These are phyloP conservation scores for Polychaeton citri DNA, from an alignment of 2,329 filamentous ascomycete species.

Conservation along the genomic window DNA sequence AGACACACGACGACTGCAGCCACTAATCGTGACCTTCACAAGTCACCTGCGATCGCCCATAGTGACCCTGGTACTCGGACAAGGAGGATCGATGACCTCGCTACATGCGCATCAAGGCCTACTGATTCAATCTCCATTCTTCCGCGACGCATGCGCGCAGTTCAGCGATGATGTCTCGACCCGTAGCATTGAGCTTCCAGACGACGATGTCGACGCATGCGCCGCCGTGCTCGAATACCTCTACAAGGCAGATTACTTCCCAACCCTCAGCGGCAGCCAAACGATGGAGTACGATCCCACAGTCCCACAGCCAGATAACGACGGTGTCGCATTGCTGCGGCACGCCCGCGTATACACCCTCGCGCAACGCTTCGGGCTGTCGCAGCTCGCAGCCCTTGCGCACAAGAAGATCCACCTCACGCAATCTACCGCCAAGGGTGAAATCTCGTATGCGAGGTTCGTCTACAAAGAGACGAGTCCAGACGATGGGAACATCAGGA, in stretches of 20 bases:
- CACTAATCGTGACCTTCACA: not conserved
- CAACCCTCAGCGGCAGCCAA: constrained; percentile 44
- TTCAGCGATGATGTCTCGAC: constrained; percentile 41
- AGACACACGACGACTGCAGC: constrained; percentile 1
- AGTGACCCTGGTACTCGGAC: constrained; percentile 31
- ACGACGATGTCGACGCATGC: constrained; percentile 59
- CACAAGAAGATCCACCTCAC: constrained; percentile 88
- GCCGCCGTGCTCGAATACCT: constrained; percentile 72
- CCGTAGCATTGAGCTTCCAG: constrained; percentile 53
- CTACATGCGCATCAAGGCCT: constrained; percentile 72
- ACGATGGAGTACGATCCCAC: constrained; percentile 56
- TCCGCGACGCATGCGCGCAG: constrained; percentile 48
- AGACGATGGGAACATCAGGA: constrained; percentile 61
- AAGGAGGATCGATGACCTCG: constrained; percentile 44
- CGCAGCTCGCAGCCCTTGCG: constrained; percentile 58
- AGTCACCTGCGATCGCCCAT: constrained; percentile 37
- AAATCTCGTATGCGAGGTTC: constrained; percentile 84
- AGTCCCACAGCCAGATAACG: constrained; percentile 55
- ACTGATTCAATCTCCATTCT: constrained; percentile 60
- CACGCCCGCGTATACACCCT: constrained; percentile 85
- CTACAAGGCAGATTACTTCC: constrained; percentile 81
- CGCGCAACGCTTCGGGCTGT: constrained; percentile 59
- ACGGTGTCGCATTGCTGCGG: constrained; percentile 71
- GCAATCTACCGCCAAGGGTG: constrained; percentile 73
- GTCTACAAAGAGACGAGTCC: constrained; percentile 64